Percentiles rank a stretch among this genome's conserved stretches.
These are phyloP conservation scores for Ambrosia trifida DNA, from an alignment of 129 eudicot genomes.

Conservation along the genomic window DNA sequence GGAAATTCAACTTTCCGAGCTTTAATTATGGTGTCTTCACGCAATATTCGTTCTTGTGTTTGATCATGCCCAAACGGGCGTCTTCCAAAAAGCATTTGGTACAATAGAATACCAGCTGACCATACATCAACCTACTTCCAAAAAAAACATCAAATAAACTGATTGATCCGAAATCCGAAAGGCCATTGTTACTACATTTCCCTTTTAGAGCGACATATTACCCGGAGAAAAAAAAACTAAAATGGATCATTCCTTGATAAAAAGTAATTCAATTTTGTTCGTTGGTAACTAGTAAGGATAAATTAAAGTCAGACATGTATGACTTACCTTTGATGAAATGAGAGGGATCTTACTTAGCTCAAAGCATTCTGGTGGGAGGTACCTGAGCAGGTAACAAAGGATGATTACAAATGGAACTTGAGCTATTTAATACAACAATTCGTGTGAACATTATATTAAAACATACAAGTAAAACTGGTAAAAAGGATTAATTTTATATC, in stretches of 20 bases:
- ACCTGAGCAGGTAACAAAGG: conserved; percentile 50
- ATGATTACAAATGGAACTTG: neutral
- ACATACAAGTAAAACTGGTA: neutral
- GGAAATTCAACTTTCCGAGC: conserved; percentile 97
- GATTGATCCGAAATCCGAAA: no score
- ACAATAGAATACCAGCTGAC: conserved; percentile 90
- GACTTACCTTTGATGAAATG: conserved; percentile 83
- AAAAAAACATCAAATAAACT: neutral
- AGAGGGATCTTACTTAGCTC: conserved; percentile 88
- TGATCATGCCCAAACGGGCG: conserved; percentile 99
- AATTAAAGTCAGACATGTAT: neutral
- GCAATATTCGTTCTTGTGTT: conserved; percentile 89
- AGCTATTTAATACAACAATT: neutral
- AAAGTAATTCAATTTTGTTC: no score
- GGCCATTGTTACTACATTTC: no score
- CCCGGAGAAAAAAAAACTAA: neutral
- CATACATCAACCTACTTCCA: conserved; percentile 88
- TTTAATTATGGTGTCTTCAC: conserved; percentile 96
- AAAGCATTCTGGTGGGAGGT: conserved; percentile 99
- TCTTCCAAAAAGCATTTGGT: conserved; percentile 95
- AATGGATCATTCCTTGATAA: neutral
- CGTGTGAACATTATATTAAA: neutral
- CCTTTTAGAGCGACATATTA: neutral
- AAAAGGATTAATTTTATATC: no score
- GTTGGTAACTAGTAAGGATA: no score